Base-by-base conservation (phyloP, 495 filamentous ascomycete genomes). In the Penicillium ochrochloron region DNA sequence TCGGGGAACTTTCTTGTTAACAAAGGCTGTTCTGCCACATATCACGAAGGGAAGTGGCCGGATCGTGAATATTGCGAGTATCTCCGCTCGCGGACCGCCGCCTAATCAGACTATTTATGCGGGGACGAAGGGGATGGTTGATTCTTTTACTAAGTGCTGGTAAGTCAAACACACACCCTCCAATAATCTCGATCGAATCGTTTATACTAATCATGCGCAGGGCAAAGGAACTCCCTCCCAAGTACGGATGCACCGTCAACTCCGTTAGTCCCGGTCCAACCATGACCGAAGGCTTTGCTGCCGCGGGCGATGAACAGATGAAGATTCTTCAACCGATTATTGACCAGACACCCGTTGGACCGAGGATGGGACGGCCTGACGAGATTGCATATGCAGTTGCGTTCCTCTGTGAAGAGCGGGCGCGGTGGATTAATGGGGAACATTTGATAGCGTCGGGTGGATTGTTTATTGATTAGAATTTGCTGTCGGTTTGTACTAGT, bases 351-450 rank as follows among this genome's bases (percentile, higher is more conserved):
- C 77, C 77, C 3, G 76, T 77, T 15, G 76, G 70, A 3, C 41
- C 63, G 2, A 60, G 78, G 35, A 72, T 81, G 71, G 78, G 59
- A 11, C 65, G 71, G 39, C 70, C 75, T 17, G 76, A 72, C 19
- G 78, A 81, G 65, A 77, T 81, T 63, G 77, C 78, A 0, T 79
- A 64, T 71, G 77, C 76, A 9, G 77, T 81, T 41, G 67, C 52
- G 5, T 73, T 78, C 56, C 56, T 80, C 15, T 76, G 75, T 27
- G 69, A 75, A 61, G 71, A 75, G 21, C 61, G 72, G 58, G 77
- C 77, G 23, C 72, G 78, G 29, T 80, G 78, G 78, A 69, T 80
- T 9, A 79, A 78, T 63, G 78, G 78, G 12, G 56, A 66, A 12
- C 69, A 79, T 70, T 23, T 80, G 31, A 68, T 70, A 65, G 76